Evolutionary conservation across 768 basidiomycete species (phyloP), one percentile per base, ranked within the genome.

Genomic region (Amanita pseudoporphyria): DNA sequence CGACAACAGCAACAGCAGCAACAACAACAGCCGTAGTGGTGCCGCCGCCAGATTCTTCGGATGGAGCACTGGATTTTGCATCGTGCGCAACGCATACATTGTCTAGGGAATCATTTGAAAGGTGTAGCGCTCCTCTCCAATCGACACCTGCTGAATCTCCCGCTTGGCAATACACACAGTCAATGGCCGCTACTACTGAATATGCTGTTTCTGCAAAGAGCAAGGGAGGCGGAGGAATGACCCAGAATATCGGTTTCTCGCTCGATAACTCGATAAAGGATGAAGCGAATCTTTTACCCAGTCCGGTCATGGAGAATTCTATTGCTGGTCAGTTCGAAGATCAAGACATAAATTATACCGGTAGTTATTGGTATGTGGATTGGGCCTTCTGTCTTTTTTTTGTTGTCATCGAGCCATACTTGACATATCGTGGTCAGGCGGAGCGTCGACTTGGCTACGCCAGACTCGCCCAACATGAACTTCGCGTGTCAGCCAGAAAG

Each of bases 301-400:
- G 5, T 21, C 19, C 18, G 40, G 26, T 7, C 26, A 28, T 4
- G 4, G 26, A 7, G 7, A 28, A 28, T 28, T 28, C 3, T 28
- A 28, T 28, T 14, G 16, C 24, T 26, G 26, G 26, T 38, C 19
- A 13, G 9, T 38, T 47, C 14, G 46, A 47, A 22, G 18, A 21
- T 2, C 46, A 47, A 6, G 46, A 38, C 10, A 16, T 22, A 26
- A 47, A 42, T 21, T 55, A 55, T 40, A 46, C 52, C 7, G 54
- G 54, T 7, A 55, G 54, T 16, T 55, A 55, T 26, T 55, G 54
- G 54, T 55, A 26, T 35, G 54, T 42, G 3, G 5, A 24, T 33
- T 30, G 19, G 26, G 26, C 18, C n/a, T n/a, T n/a, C n/a, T n/a
- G n/a, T n/a, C n/a, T n/a, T n/a, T n/a, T n/a, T n/a, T n/a, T n/a